phyloP scores from a whole-genome alignment of 75 land plant genomes.

The Larix kaempferi region DNA sequence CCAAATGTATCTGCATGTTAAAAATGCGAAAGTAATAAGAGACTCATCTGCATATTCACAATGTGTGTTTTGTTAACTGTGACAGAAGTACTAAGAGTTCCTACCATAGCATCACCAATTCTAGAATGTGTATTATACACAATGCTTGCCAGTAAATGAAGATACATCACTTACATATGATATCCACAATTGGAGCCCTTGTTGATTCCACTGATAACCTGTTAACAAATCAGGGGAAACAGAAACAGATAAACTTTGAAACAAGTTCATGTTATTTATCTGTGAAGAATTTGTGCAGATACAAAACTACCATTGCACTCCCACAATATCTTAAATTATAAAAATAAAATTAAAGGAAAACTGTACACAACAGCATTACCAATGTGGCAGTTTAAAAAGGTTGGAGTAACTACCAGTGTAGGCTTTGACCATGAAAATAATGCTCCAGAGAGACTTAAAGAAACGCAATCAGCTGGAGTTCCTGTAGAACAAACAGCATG shows the following conservation, averaged over 20 bases:
- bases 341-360: slow-evolving; percentile 4
- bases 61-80: too few relatives aligned
- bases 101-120: too few relatives aligned
- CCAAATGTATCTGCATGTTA: too few relatives aligned
- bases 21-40: too few relatives aligned
- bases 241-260: neutral
- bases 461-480: slow-evolving; percentile 91
- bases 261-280: neutral
- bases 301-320: neutral
- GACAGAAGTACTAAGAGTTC: too few relatives aligned
- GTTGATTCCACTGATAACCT: slow-evolving; percentile 98
- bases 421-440: slow-evolving; percentile 68
- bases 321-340: neutral
- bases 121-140: neutral
- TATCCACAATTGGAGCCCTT: slow-evolving; percentile 92
- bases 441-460: slow-evolving; percentile 57
- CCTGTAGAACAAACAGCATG: slow-evolving; percentile 38
- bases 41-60: too few relatives aligned
- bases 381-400: neutral
- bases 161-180: slow-evolving; percentile 63
- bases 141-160: neutral
- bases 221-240: neutral
- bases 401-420: slow-evolving; percentile 51
- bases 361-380: neutral
- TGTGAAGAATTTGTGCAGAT: neutral